phyloP scores from a whole-genome alignment of 139 green algal genomes.

The Chlamydomonas schloesseri region DNA sequence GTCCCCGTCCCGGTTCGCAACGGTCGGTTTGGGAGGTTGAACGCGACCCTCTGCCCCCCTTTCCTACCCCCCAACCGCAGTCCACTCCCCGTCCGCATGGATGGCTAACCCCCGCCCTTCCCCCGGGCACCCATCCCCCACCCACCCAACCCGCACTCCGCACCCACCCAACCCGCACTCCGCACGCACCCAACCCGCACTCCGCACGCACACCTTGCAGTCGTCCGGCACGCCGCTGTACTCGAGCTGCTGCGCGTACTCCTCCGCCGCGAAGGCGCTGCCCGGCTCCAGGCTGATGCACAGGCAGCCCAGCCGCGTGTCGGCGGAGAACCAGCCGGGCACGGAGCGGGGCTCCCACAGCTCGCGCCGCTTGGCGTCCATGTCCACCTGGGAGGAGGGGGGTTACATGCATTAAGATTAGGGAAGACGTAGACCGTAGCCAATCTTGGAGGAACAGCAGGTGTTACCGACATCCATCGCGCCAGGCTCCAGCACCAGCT shows the following conservation, averaged over 20 bases:
- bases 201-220: constrained; percentile 22
- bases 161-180: background rate
- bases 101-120: no score
- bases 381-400: constrained; percentile 51
- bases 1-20: no score
- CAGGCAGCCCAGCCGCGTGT: constrained; percentile 81
- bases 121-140: background rate
- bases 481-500: no score
- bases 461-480: no score
- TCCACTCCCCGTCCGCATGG: no score
- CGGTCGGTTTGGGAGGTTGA: no score
- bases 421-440: no score
- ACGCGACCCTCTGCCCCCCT: no score
- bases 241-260: constrained; percentile 69
- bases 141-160: no score
- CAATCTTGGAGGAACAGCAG: no score
- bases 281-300: constrained; percentile 79
- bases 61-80: no score
- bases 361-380: constrained; percentile 63
- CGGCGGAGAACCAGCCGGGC: constrained; percentile 83
- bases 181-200: background rate
- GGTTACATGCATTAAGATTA: no score
- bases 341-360: constrained; percentile 80
- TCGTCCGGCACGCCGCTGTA: constrained; percentile 49
- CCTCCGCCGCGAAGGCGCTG: constrained; percentile 85